Percentiles rank a stretch among this genome's conserved stretches.
Conservation (phyloP, 2,329 filamentous ascomycete species). For the Beauveria sp. region DNA sequence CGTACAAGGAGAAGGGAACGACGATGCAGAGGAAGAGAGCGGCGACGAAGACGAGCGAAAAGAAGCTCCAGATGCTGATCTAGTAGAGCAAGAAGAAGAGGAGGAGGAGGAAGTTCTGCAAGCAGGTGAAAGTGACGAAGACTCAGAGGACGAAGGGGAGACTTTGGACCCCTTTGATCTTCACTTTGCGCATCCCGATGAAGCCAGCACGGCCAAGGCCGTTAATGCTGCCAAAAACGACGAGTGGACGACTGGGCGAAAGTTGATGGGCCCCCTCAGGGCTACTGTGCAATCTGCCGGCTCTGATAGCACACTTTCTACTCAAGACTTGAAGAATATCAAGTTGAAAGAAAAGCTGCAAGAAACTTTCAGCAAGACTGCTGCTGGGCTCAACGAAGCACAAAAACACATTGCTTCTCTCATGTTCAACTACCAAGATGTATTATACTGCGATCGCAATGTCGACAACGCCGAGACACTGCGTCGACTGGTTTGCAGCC, state of each 20-base stretch:
- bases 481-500: slow-evolving; percentile 67
- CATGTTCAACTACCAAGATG: slow-evolving; percentile 75
- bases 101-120: slow-evolving; percentile 30
- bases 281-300: slow-evolving; percentile 40
- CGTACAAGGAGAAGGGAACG: slow-evolving; percentile 13
- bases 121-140: slow-evolving; percentile 22
- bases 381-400: slow-evolving; percentile 50
- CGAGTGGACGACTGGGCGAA: slow-evolving; percentile 44
- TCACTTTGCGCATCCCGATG: slow-evolving; percentile 67
- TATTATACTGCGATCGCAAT: slow-evolving; percentile 68
- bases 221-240: slow-evolving; percentile 42
- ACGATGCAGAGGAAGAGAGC: slow-evolving; percentile 2
- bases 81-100: slow-evolving; percentile 28
- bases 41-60: slow-evolving; percentile 17
- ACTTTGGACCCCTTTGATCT: slow-evolving; percentile 66
- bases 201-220: slow-evolving; percentile 48
- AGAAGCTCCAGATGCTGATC: slow-evolving; percentile 31
- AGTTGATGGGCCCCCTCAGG: slow-evolving; percentile 38
- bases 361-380: slow-evolving; percentile 43
- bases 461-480: slow-evolving; percentile 60
- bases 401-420: slow-evolving; percentile 61
- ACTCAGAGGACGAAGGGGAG: slow-evolving; percentile 46
- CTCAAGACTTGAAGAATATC: slow-evolving; percentile 37
- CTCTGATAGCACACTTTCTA: slow-evolving; percentile 25
- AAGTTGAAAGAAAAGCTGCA: slow-evolving; percentile 66